These are phyloP conservation scores for Solanum corneliomulleri DNA, from an alignment of 257 asterid species.

Conservation along the genomic window DNA sequence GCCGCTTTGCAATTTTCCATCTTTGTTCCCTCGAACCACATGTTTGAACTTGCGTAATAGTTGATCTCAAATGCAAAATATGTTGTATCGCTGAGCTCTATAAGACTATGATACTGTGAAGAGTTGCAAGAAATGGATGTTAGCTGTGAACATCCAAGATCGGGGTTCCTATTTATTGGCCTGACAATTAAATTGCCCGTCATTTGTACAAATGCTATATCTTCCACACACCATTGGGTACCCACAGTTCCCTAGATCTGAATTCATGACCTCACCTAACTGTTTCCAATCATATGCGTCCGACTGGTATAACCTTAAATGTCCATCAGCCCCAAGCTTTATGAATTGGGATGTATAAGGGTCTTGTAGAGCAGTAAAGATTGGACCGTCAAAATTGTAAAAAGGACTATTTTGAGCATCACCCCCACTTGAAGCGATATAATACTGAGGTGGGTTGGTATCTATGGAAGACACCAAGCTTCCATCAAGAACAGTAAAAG, in stretches of 20 bases:
- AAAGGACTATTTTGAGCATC: background rate
- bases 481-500: background rate
- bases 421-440: background rate
- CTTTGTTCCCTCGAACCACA: background rate
- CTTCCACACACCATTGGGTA: constrained; percentile 3
- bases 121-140: background rate
- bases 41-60: too few relatives aligned
- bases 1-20: background rate
- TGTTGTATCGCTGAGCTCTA: background rate
- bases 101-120: background rate
- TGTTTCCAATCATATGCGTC: background rate
- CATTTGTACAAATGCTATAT: background rate
- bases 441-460: background rate
- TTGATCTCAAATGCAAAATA: background rate
- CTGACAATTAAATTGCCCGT: background rate
- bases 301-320: background rate
- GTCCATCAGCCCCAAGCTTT: background rate
- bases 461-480: background rate
- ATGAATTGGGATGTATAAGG: background rate
- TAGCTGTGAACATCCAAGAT: background rate
- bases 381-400: background rate
- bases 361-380: background rate
- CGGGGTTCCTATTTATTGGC: background rate
- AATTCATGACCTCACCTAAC: background rate
- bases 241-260: background rate